Conservation (phyloP, 129 eudicot species). For the Lonicera japonica region DNA sequence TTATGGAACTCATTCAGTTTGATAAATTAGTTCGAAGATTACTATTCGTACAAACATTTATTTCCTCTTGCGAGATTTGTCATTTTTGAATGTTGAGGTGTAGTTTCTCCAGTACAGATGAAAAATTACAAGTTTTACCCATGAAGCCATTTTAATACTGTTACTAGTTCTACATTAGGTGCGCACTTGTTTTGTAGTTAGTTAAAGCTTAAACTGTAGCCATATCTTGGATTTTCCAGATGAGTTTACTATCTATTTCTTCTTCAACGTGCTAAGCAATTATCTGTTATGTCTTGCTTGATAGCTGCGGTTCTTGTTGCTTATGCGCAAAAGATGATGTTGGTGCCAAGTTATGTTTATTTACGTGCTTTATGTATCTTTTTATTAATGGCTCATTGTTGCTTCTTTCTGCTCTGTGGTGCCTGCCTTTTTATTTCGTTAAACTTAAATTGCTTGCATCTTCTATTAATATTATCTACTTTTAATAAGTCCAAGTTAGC, state of each 20-base stretch:
- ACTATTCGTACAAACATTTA: no score
- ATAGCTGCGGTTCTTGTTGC: background rate
- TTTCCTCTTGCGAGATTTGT: background rate
- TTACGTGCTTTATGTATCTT: background rate
- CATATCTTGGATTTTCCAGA: background rate
- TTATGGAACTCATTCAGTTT: background rate
- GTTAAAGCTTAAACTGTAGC: background rate
- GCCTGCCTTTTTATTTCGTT: no score
- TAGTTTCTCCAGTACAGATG: no score
- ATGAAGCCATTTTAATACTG: background rate
- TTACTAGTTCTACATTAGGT: background rate
- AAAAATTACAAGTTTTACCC: no score
- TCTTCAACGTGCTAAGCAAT: background rate
- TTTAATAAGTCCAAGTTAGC: no score
- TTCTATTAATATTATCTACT: no score
- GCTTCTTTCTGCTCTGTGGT: no score
- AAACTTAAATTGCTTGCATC: no score
- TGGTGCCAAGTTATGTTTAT: background rate
- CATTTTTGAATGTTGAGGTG: background rate
- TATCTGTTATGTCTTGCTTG: background rate
- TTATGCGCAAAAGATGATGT: background rate
- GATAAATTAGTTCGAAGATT: background rate
- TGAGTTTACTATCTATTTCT: no score
- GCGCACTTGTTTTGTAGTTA: background rate
- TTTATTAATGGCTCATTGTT: no score